These are phyloP conservation scores for Didymella keratinophila DNA, from an alignment of 2,329 filamentous ascomycete genomes.

Conservation along the genomic window DNA sequence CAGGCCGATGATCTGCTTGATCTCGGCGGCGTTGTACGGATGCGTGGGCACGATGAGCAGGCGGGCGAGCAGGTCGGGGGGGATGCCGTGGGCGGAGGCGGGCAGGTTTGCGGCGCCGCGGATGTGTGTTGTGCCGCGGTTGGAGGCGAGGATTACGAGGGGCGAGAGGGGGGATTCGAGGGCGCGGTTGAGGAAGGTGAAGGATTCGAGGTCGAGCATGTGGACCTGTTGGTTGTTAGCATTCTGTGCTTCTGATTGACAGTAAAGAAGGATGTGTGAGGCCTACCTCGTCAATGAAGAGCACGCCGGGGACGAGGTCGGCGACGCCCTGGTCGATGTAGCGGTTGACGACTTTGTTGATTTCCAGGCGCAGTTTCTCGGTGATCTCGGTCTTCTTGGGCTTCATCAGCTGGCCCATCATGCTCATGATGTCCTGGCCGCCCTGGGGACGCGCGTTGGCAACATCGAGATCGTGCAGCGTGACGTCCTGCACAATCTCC, in stretches of 20 bases:
- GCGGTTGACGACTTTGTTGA: conserved; percentile 99
- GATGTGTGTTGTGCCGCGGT: conserved; percentile 92
- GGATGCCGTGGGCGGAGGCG: conserved; percentile 85
- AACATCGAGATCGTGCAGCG: conserved; percentile 93
- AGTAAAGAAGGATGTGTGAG: conserved; percentile 27
- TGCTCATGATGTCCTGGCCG: conserved; percentile 99
- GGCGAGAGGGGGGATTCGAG: conserved; percentile 93
- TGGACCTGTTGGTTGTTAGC: conserved; percentile 72
- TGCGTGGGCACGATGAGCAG: conserved; percentile 96
- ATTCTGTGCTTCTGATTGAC: not conserved
- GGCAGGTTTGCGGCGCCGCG: conserved; percentile 75
- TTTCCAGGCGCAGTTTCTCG: conserved; percentile 92
- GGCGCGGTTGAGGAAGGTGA: conserved; percentile 98
- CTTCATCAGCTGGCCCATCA: conserved; percentile 99
- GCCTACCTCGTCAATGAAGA: conserved; percentile 96
- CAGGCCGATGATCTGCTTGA: conserved; percentile 88
- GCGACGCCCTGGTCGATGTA: conserved; percentile 99
- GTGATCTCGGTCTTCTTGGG: conserved; percentile 99
- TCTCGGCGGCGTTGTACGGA: conserved; percentile 86
- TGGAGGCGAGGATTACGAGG: conserved; percentile 96
- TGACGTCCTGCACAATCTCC: conserved; percentile 98
- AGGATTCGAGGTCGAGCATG: conserved; percentile 99
- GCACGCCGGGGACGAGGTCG: conserved; percentile 94
- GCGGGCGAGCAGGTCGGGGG: conserved; percentile 89
- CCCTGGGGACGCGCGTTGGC: conserved; percentile 95